These are phyloP conservation scores for Auricularia heimuer DNA, from an alignment of 768 basidiomycete genomes.

Conservation along the genomic window DNA sequence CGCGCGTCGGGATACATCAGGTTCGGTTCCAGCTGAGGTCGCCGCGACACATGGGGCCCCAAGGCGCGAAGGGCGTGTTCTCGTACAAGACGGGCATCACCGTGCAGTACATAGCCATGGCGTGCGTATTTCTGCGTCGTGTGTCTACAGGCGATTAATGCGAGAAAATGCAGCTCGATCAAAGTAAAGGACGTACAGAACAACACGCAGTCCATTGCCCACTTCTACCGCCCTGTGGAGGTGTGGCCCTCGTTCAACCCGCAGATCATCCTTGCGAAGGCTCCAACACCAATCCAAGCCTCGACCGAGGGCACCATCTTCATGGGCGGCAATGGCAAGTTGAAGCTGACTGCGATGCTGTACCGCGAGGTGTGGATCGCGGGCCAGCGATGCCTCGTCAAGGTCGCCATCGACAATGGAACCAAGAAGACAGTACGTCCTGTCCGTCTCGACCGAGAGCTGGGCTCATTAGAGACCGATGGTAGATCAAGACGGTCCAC, in stretches of 20 bases:
- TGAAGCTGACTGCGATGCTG: slow-evolving; percentile 55
- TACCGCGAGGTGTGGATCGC: slow-evolving; percentile 73
- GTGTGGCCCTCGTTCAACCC: slow-evolving; percentile 72
- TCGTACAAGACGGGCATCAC: slow-evolving; percentile 46
- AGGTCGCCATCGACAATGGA: slow-evolving; percentile 55
- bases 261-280: slow-evolving; percentile 46
- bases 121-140: slow-evolving; percentile 34
- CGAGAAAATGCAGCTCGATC: slow-evolving; percentile 40
- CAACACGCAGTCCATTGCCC: slow-evolving; percentile 62
- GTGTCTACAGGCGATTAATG: slow-evolving; percentile 1
- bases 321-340: slow-evolving; percentile 53
- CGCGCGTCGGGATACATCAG: slow-evolving; percentile 53
- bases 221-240: slow-evolving; percentile 78
- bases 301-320: slow-evolving; percentile 45
- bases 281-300: slow-evolving; percentile 48
- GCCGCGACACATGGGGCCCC: slow-evolving; percentile 41
- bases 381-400: slow-evolving; percentile 66
- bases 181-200: slow-evolving; percentile 61
- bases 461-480: too few relatives aligned
- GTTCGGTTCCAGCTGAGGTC: slow-evolving; percentile 68
- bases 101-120: slow-evolving; percentile 73
- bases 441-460: too few relatives aligned
- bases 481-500: slow-evolving; percentile 44
- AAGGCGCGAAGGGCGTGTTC: slow-evolving; percentile 52
- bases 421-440: slow-evolving; percentile 41